Evolutionary conservation across 148 eudicot species (phyloP).

Genomic region (Polygonum maritimum): DNA sequence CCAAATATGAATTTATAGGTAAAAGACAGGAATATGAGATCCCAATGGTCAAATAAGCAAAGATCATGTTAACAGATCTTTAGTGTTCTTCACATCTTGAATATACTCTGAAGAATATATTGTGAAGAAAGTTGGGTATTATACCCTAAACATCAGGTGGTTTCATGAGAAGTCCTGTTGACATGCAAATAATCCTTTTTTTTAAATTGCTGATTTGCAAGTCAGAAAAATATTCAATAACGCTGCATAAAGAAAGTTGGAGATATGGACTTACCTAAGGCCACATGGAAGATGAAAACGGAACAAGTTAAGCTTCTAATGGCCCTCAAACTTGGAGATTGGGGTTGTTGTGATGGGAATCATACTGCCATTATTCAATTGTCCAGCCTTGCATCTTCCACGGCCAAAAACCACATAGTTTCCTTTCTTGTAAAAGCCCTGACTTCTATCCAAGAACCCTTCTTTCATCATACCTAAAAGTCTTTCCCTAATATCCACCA

Average conservation of each 20-base stretch:
- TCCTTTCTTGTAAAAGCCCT: slow-evolving; percentile 48
- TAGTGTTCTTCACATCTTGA: no score
- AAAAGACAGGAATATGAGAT: no score
- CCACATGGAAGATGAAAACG: background rate
- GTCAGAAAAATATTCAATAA: background rate
- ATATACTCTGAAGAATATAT: no score
- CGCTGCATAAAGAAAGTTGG: background rate
- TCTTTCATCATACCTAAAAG: slow-evolving; percentile 47
- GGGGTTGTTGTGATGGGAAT: background rate
- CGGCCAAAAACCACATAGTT: slow-evolving; percentile 1
- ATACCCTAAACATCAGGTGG: no score
- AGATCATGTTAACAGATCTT: no score
- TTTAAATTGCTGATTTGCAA: background rate
- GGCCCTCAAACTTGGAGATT: background rate
- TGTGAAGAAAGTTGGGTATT: no score
- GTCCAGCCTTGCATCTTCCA: background rate
- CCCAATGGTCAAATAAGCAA: no score
- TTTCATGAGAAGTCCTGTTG: no score
- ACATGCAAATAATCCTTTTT: background rate
- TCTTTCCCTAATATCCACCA: slow-evolving; percentile 54
- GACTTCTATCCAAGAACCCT: slow-evolving; percentile 69
- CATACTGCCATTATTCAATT: background rate
- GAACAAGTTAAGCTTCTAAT: background rate
- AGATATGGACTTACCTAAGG: background rate
- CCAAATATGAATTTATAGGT: no score